Conservation (phyloP, 208 protist genomes). For the Crithidia thermophila region DNA sequence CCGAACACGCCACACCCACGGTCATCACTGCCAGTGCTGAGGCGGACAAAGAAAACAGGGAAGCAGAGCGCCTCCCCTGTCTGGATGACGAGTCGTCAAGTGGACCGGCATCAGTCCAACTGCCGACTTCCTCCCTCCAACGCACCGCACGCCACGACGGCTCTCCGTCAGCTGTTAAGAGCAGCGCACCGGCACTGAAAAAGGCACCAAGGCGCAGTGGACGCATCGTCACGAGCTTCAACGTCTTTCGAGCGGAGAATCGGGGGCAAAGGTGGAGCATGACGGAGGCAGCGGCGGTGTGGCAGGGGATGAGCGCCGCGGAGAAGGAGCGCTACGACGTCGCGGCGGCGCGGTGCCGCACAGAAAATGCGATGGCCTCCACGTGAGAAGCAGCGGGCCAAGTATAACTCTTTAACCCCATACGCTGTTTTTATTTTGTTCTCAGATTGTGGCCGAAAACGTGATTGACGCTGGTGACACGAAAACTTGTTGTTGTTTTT, state of each 20-base stretch:
- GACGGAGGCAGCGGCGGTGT: slow-evolving; percentile 33
- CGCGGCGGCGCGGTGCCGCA: slow-evolving; percentile 50
- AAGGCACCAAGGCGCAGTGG: background rate
- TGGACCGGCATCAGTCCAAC: too few species aligned
- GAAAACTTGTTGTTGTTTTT: too few species aligned
- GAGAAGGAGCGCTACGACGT: slow-evolving; percentile 68
- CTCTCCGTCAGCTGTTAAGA: too few species aligned
- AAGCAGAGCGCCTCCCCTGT: too few species aligned
- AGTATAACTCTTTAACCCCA: too few species aligned
- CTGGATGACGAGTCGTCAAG: background rate
- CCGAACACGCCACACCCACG: background rate
- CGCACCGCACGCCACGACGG: too few species aligned
- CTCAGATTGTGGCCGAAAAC: too few species aligned
- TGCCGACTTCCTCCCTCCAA: too few species aligned
- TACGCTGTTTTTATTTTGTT: too few species aligned
- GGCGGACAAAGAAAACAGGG: too few species aligned
- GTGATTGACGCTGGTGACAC: too few species aligned
- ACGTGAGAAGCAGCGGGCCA: too few species aligned
- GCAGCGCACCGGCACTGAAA: background rate
- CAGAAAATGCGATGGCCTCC: slow-evolving; percentile 8
- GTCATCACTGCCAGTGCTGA: background rate
- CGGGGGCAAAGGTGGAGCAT: slow-evolving; percentile 13
- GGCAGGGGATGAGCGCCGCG: slow-evolving; percentile 42
- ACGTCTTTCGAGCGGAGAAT: slow-evolving; percentile 32
- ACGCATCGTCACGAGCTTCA: slow-evolving; percentile 26